Evolutionary conservation across 495 filamentous ascomycete species (phyloP).

Genomic region (Xylaria telfairii): DNA sequence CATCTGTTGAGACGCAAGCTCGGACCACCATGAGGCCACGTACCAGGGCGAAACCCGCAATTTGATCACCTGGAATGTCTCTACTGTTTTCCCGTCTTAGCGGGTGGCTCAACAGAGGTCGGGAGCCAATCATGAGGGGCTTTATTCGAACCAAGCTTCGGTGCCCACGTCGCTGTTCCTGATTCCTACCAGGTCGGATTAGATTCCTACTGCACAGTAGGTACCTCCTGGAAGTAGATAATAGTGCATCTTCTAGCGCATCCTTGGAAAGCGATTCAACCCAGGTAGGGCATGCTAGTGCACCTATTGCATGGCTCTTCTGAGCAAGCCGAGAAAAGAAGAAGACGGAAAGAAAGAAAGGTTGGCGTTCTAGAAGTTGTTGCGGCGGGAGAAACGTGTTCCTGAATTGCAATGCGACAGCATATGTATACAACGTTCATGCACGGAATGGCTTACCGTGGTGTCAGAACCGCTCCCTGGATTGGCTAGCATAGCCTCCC

Average conservation of each 20-base stretch:
- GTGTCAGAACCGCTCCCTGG: constrained; percentile 8
- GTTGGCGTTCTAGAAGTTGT: neutral
- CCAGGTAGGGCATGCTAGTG: neutral
- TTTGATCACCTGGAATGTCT: neutral
- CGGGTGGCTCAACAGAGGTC: constrained; percentile 11
- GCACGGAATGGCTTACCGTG: constrained; percentile 11
- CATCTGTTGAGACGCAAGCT: constrained; percentile 23
- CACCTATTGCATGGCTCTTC: too few relatives aligned
- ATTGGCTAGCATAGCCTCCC: neutral
- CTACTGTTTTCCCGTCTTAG: constrained; percentile 10
- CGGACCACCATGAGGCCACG: neutral
- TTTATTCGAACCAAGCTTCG: neutral
- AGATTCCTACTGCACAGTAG: too few relatives aligned
- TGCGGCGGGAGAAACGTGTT: neutral
- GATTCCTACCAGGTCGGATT: too few relatives aligned
- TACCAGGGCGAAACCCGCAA: neutral
- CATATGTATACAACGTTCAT: neutral
- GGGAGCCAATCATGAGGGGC: neutral
- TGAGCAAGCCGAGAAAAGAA: too few relatives aligned
- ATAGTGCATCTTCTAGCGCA: neutral
- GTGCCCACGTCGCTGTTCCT: constrained; percentile 13
- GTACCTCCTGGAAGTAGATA: too few relatives aligned
- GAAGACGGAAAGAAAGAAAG: neutral
- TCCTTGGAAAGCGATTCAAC: neutral
- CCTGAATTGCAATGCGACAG: constrained; percentile 5